Evolutionary conservation across 108 stramenopile species (phyloP), one percentile per base, ranked within the genome.

Genomic region (Cyclotella distinguenda): DNA sequence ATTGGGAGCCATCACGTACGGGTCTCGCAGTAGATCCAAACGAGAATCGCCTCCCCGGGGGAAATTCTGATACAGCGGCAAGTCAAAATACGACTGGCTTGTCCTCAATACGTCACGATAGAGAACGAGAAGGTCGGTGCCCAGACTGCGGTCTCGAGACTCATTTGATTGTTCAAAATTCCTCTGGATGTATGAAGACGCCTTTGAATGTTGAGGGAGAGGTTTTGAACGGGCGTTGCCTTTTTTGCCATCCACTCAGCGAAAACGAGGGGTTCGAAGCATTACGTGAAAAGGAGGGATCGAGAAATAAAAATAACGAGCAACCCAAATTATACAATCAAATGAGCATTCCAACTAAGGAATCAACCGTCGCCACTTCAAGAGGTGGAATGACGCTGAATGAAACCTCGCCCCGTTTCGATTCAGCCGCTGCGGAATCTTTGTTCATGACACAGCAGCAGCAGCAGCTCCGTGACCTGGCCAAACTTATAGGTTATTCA

Each of bases 101-200:
- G 31, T 36, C 38, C 1, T 25, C 32, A 0, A 42, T 60, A 35
- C 38, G 39, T 6, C 19, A 27, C 19, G 72, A 78, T 68, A 35
- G 80, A 43, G 76, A 64, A 21, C 64, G 72, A 48, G 75, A 77
- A 18, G 76, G 80, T 33, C 64, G 80, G 7, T 81, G 80, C 49
- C 47, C 63, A 13, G 71, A 77, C 13, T 81, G 80, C 45, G 80
- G 80, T 5, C 44, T 77, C 31, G 70, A 81, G 35, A 81, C 80
- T 28, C 76, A 77, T 49, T 50, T 22, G 31, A 36, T 65, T 16
- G 42, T 66, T 8, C 43, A 33, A 18, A 35, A 23, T 12, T 9
- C 26, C 8, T 33, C 40, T 60, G 59, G 65, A 11, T 60, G 51
- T 53, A 60, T 32, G 32, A 52, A 60, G 39, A 56, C 65, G 28